Conservation (phyloP, 345 rosid species). For the Dovyalis caffra region DNA sequence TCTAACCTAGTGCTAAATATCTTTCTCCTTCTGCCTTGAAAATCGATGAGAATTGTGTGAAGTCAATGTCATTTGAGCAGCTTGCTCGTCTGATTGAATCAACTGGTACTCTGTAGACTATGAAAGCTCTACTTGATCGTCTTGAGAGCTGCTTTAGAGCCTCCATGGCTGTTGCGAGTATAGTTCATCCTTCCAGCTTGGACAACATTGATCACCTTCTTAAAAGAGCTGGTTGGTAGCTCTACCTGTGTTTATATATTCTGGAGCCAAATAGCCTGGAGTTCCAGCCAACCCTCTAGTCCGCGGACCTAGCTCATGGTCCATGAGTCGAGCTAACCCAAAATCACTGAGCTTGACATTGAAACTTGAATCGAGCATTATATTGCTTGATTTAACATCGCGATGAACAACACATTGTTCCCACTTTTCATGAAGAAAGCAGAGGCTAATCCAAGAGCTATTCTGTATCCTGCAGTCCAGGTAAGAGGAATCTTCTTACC, state of each 20-base stretch:
- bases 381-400: too few relatives aligned
- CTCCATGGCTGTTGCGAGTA: conserved; percentile 40
- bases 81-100: conserved; percentile 78
- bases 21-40: too few relatives aligned
- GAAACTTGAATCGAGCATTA: too few relatives aligned
- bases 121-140: conserved; percentile 71
- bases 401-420: background rate
- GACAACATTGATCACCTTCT: conserved; percentile 90
- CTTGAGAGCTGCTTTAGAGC: conserved; percentile 69
- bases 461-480: background rate
- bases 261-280: background rate
- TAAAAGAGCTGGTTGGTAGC: conserved; percentile 39
- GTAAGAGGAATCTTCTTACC: background rate
- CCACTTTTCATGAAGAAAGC: background rate
- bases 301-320: background rate
- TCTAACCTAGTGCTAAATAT: too few relatives aligned
- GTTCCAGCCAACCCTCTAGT: background rate
- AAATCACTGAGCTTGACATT: too few relatives aligned
- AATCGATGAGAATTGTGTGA: conserved; percentile 47
- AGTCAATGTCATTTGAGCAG: conserved; percentile 79
- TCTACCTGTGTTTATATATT: background rate
- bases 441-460: background rate
- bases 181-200: conserved; percentile 33
- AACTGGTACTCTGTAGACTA: conserved; percentile 49
- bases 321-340: background rate